A percentile compares a stretch with the other conserved stretches of the same genome.
Conservation (phyloP, 2,329 filamentous ascomycete genomes). For the Pyrenochaeta sp. region DNA sequence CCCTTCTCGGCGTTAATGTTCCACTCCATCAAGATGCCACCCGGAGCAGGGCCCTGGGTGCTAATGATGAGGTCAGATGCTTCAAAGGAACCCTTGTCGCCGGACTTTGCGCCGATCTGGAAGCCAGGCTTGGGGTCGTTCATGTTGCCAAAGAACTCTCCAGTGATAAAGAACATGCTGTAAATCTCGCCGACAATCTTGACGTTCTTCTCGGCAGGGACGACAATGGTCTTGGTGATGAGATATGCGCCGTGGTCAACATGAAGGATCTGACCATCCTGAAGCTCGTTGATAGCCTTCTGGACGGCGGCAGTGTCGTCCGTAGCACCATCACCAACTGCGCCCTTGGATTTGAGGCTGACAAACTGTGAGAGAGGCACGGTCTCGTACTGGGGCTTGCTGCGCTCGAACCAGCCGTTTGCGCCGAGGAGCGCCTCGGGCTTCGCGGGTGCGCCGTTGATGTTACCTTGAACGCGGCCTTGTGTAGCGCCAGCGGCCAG, state of each 20-base stretch:
- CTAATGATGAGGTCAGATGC: constrained; percentile 88
- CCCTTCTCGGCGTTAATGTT: constrained; percentile 76
- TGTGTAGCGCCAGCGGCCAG: constrained; percentile 63
- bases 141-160: constrained; percentile 75
- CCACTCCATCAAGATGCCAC: constrained; percentile 91
- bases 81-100: constrained; percentile 81
- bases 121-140: constrained; percentile 82
- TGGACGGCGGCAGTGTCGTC: constrained; percentile 91
- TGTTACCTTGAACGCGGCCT: constrained; percentile 63
- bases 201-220: constrained; percentile 71
- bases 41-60: constrained; percentile 82
- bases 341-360: constrained; percentile 82
- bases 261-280: constrained; percentile 67
- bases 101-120: constrained; percentile 75
- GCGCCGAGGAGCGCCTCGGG: constrained; percentile 70
- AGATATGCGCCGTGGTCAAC: constrained; percentile 71
- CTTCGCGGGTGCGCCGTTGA: constrained; percentile 62
- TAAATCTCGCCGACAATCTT: constrained; percentile 92
- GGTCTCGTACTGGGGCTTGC: constrained; percentile 86
- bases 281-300: constrained; percentile 72
- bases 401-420: constrained; percentile 78
- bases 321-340: constrained; percentile 83
- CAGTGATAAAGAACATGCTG: constrained; percentile 86
- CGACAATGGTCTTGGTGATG: constrained; percentile 65
- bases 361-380: constrained; percentile 74